Base-by-base conservation (phyloP, 768 basidiomycete species). In the Tephrocybe rancida region DNA sequence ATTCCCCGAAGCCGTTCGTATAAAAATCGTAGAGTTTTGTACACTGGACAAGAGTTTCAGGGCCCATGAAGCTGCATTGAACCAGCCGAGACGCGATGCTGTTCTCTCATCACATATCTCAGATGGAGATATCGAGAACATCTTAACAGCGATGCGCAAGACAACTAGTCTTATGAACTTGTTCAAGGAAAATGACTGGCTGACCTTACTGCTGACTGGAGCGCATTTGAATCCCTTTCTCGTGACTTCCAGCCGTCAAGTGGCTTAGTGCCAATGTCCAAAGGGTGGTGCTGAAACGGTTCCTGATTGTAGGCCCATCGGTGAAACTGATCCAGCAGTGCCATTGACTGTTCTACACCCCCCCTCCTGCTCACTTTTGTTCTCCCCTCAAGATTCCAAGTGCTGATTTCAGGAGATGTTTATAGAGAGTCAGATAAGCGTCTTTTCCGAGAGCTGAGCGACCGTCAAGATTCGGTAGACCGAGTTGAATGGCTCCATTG, bases 201-300 rank as follows among this genome's bases (percentile, higher is more conserved):
- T 7, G 30, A 32, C 54, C 60, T 30, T 54, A 66, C 66, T 1
- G 43, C 50, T 14, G 66, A 19, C 6, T 60, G 24, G 19, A 48
- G 41, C 25, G 67, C 60, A 54, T 64, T 63, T n/a, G 63, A 63
- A 51, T 68, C 63, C 11, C 39, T 45, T 25, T 44, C 19, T 5
- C 64, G 34, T n/a, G 26, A 30, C 7, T 11, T 52, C 66, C 66
- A 68, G 55, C 63, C 66, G 16, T 61, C 56, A 16, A 68, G 48
- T 1, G 59, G 55, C 16, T 59, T 61, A 1, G 10, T 24, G 35
- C 11, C 27, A 1, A 50, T 43, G 2, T 38, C 48, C 46, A 42
- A 64, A 6, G 44, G 19, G 14, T 56, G 54, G 41, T 46, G 55
- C 6, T 29, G 34, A 26, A 66, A 66, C 9, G 64, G 62, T 16